Conservation (phyloP, 2,329 filamentous ascomycete genomes). For the Zalaria obscura region DNA sequence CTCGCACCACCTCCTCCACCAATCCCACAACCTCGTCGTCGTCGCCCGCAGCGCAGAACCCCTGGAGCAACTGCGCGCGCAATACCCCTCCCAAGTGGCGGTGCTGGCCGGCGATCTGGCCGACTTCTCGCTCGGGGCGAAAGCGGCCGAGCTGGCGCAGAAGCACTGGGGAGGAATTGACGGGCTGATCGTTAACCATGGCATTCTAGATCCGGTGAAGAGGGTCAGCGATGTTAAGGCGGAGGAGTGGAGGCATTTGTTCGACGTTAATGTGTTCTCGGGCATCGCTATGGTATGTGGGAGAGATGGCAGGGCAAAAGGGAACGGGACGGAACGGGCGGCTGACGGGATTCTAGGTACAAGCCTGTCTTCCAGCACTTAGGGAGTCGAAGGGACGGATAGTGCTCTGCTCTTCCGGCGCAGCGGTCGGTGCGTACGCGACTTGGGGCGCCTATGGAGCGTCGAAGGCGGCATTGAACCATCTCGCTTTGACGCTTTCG, state of each 20-base stretch:
- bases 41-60: conserved; percentile 40
- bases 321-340: neutral
- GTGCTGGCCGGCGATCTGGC: conserved; percentile 44
- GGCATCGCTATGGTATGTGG: conserved; percentile 56
- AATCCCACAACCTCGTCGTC: conserved; percentile 42
- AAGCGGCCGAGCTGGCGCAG: conserved; percentile 51
- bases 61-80: conserved; percentile 37
- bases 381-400: conserved; percentile 56
- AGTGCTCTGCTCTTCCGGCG: conserved; percentile 69
- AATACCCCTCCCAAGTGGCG: conserved; percentile 40
- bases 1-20: conserved; percentile 42
- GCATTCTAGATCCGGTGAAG: conserved; percentile 60
- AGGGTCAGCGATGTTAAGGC: conserved; percentile 52
- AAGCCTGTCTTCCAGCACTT: conserved; percentile 55
- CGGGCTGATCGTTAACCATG: conserved; percentile 79
- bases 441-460: conserved; percentile 74
- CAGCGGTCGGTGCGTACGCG: conserved; percentile 49
- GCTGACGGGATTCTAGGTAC: conserved; percentile 36
- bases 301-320: neutral
- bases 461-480: conserved; percentile 72
- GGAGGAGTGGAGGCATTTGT: conserved; percentile 61
- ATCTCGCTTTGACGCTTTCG: conserved; percentile 57
- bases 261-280: conserved; percentile 80
- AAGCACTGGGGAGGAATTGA: conserved; percentile 58
- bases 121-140: conserved; percentile 39